Evolutionary conservation across 2,329 filamentous ascomycete genomes (phyloP), one percentile per base, ranked within the genome.

Genomic region (Xylaria sp.): DNA sequence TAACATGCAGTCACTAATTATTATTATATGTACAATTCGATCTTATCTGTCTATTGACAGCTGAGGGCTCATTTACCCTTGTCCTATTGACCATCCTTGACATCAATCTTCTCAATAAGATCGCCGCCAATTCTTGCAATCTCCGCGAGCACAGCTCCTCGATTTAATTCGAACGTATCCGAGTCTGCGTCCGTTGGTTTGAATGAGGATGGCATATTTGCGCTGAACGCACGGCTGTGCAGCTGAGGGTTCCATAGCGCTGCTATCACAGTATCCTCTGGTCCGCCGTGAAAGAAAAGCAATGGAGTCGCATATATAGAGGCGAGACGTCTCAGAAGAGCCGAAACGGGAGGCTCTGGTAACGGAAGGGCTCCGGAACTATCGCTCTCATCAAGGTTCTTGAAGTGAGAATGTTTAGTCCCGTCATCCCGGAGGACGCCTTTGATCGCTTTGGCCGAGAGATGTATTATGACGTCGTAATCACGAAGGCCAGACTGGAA

Each of bases 401-500:
- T 97, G 85, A 91, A 98, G 37, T 86, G 85, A 0, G 85, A 81
- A 56, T 83, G 81, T 57, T 76, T 80, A 18, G 77, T 77, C 69
- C 80, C 77, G 74, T 81, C 73, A 68, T 82, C 74, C 52, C 81
- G 78, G 74, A 81, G 66, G 34, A 84, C 76, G 71, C 77, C 71
- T 76, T 83, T 83, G 54, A 87, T 78, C 59, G 82, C 82, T 73
- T 87, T 89, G 39, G 85, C 73, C 18, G 88, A 87, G 23, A 98
- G 83, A 76, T 91, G 88, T 64, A 99, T 84, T n/a, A 95, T 82
- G 72, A 98, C 91, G 78, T 98, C 94, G 79, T 94, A 99, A 73
- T 97, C 94, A 10, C 81, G 80, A 6, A 93, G 84, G 0, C 91
- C 88, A 2, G 91, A 85, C n/a, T 87, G 84, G 81, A 98, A 98